phyloP scores from a whole-genome alignment of 306 rosid genomes.

The Vicia faba region DNA sequence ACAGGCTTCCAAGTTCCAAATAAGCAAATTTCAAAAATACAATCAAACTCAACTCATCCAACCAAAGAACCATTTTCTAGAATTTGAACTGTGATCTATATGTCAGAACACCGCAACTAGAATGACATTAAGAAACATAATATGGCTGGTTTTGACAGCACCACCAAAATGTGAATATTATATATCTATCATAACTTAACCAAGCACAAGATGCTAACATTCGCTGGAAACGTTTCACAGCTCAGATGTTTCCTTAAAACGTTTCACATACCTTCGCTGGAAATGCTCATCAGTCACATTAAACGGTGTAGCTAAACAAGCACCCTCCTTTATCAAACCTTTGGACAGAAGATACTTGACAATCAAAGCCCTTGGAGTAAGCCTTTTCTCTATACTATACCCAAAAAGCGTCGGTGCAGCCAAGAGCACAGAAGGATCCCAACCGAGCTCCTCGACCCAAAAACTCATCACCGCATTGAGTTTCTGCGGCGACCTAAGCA shows the following conservation, averaged over 20 bases:
- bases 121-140: conserved; percentile 19
- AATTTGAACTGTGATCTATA: background rate
- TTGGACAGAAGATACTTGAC: conserved; percentile 38
- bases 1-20: background rate
- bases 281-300: conserved; percentile 15
- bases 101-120: background rate
- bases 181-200: background rate
- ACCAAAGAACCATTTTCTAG: background rate
- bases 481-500: conserved; percentile 49
- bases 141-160: background rate
- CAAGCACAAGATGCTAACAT: background rate
- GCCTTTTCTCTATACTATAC: conserved; percentile 50
- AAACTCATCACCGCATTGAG: conserved; percentile 45
- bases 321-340: conserved; percentile 27
- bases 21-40: background rate
- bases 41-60: conserved; percentile 1
- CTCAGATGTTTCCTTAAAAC: conserved; percentile 23
- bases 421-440: conserved; percentile 27
- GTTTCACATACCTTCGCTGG: conserved; percentile 37
- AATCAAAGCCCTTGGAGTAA: conserved; percentile 46
- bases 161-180: background rate
- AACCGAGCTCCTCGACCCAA: conserved; percentile 47
- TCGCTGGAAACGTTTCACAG: conserved; percentile 19
- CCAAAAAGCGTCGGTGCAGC: background rate
- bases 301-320: conserved; percentile 27